Base-by-base conservation (phyloP, 257 asterid species). In the Parsonsia alboflavescens region DNA sequence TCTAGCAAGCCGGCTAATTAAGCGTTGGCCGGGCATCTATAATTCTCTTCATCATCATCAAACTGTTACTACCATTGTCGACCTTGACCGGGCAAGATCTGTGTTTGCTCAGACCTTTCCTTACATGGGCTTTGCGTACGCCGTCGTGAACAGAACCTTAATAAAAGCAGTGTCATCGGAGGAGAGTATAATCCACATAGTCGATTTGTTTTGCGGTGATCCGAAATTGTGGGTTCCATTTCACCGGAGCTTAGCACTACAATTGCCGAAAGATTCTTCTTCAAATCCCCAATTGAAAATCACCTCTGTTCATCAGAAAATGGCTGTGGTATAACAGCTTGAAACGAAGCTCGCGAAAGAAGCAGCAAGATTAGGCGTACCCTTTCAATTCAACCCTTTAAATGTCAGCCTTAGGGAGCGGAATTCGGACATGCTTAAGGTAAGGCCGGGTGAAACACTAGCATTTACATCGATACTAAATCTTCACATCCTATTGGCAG, bases 1-100 rank as follows among this genome's bases (percentile, higher is more conserved):
- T 0, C n/a, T 87, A 62, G 91, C 89, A 2, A 79, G 61, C 73
- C 83, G 89, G 46, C 79, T 87, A 1, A 77, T 89, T 28, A 87
- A 84, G 77, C 86, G 88, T 12, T 89, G 94, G 94, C 86, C 89
- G 1, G 89, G 91, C 73, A 75, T 89, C 17, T 82, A 82, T 82
- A 89, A 87, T 82, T 85, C 88, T 72, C 59, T 87, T 19, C 73
- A 74, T 59, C 78, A 76, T 65, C 63, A 59, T 5, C 7, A 5
- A 48, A 81, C 66, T 58, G 68, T 46, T 24, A 26, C 5, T 10
- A 53, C 48, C 2, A 28, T 24, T 48, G 67, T 12, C 36, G 88
- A 85, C 45, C 7, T 75, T 39, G 84, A 71, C 50, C 84, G 57
- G 44, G 84, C 82, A 17, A 61, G 68, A 56, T 49, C 81, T 70